Conservation (phyloP, 148 eudicot species). For the Simmondsia chinensis region DNA sequence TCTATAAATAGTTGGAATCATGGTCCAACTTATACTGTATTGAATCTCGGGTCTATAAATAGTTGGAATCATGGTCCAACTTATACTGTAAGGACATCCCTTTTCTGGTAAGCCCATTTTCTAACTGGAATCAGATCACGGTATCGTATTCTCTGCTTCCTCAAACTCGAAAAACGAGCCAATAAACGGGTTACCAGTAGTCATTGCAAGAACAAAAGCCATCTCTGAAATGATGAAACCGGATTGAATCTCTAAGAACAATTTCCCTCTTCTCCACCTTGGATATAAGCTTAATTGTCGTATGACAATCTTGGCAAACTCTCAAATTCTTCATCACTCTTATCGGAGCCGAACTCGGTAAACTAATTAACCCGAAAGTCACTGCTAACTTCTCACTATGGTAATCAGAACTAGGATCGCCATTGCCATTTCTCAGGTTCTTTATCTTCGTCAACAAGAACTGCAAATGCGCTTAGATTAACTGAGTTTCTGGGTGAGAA, state of each 20-base stretch:
- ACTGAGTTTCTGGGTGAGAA: conserved; percentile 16
- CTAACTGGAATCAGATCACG: too few relatives aligned
- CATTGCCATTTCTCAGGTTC: conserved; percentile 7
- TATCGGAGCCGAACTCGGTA: conserved; percentile 8
- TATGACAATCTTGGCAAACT: conserved; percentile 25
- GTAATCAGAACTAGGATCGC: conserved; percentile 5
- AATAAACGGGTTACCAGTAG: conserved; percentile 28
- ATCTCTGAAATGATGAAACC: conserved; percentile 25
- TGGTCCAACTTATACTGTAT: too few relatives aligned
- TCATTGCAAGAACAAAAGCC: too few relatives aligned
- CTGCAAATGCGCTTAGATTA: conserved; percentile 12
- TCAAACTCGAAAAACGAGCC: too few relatives aligned
- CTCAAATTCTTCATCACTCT: conserved; percentile 25
- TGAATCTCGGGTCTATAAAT: too few relatives aligned
- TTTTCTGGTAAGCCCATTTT: too few relatives aligned
- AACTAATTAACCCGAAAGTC: conserved; percentile 21
- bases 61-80: too few relatives aligned
- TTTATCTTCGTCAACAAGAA: conserved; percentile 10
- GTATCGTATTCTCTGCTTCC: too few relatives aligned
- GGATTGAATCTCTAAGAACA: conserved; percentile 19
- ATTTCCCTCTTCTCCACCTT: too few relatives aligned
- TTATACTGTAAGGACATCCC: too few relatives aligned
- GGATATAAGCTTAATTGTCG: conserved; percentile 17
- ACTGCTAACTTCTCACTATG: conserved; percentile 29
- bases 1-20: too few relatives aligned